Percentiles rank a stretch among this genome's conserved stretches.
These are phyloP conservation scores for Gynandropsis gynandra DNA, from an alignment of 345 rosid species.

Conservation along the genomic window DNA sequence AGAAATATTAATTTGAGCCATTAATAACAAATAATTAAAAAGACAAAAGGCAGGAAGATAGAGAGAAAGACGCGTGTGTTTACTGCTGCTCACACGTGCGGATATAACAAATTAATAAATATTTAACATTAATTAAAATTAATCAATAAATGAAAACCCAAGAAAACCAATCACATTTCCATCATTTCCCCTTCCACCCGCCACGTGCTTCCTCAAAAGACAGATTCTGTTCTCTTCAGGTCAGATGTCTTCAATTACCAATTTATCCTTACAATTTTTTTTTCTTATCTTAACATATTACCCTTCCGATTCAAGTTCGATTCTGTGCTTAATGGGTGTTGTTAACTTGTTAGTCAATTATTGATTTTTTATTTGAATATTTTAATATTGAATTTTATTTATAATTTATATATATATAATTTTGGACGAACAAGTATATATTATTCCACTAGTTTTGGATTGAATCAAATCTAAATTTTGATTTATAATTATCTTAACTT, in stretches of 20 bases:
- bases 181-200: constrained; percentile 17
- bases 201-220: constrained; percentile 5
- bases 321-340: too few species aligned
- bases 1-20: constrained; percentile 17
- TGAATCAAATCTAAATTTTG: too few species aligned
- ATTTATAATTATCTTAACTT: too few species aligned
- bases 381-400: too few species aligned
- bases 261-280: not conserved
- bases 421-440: too few species aligned
- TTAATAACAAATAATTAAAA: too few species aligned
- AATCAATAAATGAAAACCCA: constrained; percentile 20
- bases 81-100: constrained; percentile 28
- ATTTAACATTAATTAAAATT: not conserved
- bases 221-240: not conserved
- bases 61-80: constrained; percentile 23
- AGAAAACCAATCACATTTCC: constrained; percentile 14
- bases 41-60: not conserved
- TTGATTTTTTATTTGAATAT: too few species aligned
- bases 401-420: too few species aligned
- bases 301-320: too few species aligned
- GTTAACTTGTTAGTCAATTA: too few species aligned
- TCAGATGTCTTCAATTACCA: not conserved
- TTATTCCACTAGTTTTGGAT: too few species aligned
- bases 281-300: too few species aligned
- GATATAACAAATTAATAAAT: constrained; percentile 14